Evolutionary conservation across 768 basidiomycete genomes (phyloP).

Genomic region (Phaffia australis): DNA sequence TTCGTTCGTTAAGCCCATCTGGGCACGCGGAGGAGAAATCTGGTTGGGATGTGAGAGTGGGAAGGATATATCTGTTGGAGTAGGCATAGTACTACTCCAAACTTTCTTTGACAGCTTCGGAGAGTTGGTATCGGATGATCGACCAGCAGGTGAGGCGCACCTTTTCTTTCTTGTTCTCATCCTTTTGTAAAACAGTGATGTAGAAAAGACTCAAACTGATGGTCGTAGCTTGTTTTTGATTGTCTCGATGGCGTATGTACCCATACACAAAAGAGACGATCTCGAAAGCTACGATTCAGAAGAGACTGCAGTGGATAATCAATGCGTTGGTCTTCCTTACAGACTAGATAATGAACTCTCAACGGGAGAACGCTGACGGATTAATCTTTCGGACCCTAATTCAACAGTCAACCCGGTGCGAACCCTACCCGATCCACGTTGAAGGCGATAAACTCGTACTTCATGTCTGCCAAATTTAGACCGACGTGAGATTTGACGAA

Average conservation of each 20-base stretch:
- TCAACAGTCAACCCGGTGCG: slow-evolving; percentile 49
- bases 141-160: not conserved
- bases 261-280: slow-evolving; percentile 15
- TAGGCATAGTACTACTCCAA: slow-evolving; percentile 52
- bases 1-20: slow-evolving; percentile 42
- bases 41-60: slow-evolving; percentile 52
- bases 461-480: slow-evolving; percentile 42
- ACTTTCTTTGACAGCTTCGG: slow-evolving; percentile 53
- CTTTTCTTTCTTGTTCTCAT: not conserved
- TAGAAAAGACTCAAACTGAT: too few species aligned
- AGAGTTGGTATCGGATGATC: not conserved
- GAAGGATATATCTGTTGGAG: slow-evolving; percentile 53
- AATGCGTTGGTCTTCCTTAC: slow-evolving; percentile 32
- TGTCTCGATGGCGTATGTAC: too few species aligned
- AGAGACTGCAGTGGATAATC: slow-evolving; percentile 76
- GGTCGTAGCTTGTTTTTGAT: too few species aligned
- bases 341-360: too few species aligned
- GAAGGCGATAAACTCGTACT: slow-evolving; percentile 63
- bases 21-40: slow-evolving; percentile 39
- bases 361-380: too few species aligned
- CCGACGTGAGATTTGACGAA: too few species aligned
- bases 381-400: too few species aligned
- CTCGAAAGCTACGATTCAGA: slow-evolving; percentile 57
- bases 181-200: not conserved
- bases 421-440: slow-evolving; percentile 77